Conservation (phyloP, 495 filamentous ascomycete genomes). For the Lasiosphaeria hispida region DNA sequence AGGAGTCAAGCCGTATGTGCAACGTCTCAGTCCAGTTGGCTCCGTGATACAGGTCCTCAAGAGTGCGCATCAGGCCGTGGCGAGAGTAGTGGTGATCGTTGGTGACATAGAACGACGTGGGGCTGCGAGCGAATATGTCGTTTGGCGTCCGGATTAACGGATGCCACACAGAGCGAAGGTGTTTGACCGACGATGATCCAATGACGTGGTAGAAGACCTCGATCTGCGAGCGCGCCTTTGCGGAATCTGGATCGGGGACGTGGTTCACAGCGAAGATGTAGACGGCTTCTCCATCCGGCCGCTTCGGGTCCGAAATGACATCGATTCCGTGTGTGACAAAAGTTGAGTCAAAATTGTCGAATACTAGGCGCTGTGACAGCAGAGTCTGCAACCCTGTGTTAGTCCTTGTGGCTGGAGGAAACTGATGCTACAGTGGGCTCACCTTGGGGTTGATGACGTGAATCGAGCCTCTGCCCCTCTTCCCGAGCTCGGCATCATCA, state of each 20-base stretch:
- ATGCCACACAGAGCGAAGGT: constrained; percentile 47
- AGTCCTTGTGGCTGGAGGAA: background rate
- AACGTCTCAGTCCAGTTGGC: constrained; percentile 36
- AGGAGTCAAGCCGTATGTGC: constrained; percentile 25
- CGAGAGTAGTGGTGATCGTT: constrained; percentile 58
- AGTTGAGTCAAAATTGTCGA: constrained; percentile 51
- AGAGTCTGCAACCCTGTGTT: constrained; percentile 42
- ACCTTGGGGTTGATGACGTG: constrained; percentile 57
- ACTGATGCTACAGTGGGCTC: background rate
- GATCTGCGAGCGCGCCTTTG: constrained; percentile 44
- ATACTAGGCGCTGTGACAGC: constrained; percentile 43
- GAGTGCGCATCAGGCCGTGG: constrained; percentile 41
- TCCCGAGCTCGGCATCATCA: constrained; percentile 28
- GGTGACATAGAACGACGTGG: constrained; percentile 54
- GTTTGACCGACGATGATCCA: constrained; percentile 29
- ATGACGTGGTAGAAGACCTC: constrained; percentile 58
- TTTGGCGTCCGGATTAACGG: constrained; percentile 58
- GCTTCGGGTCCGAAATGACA: constrained; percentile 47
- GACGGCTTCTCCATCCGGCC: constrained; percentile 44
- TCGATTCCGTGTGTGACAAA: constrained; percentile 63
- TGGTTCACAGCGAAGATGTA: constrained; percentile 65
- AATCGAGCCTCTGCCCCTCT: constrained; percentile 43
- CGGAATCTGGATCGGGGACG: constrained; percentile 29
- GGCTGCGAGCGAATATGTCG: constrained; percentile 51
- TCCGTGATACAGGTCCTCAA: constrained; percentile 41